phyloP scores from a whole-genome alignment of 2,329 filamentous ascomycete genomes.

The Exophiala xenobiotica region DNA sequence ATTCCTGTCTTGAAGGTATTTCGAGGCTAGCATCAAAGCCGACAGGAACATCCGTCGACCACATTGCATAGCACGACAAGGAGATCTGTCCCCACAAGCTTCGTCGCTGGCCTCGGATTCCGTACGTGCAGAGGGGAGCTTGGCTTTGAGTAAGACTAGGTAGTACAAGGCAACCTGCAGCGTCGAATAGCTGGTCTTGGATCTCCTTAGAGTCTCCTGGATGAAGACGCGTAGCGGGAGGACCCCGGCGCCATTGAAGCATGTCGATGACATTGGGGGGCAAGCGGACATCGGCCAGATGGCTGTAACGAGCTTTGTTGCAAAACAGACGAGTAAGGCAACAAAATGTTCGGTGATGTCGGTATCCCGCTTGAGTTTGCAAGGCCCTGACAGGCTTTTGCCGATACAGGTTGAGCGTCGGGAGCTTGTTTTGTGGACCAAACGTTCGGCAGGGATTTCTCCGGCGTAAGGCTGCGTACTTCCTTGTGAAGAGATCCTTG shows the following conservation, averaged over 20 bases:
- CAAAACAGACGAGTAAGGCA: slow-evolving; percentile 64
- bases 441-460: neutral
- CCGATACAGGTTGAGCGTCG: slow-evolving; percentile 12
- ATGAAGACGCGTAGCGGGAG: slow-evolving; percentile 93
- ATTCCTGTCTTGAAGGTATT: slow-evolving; percentile 96
- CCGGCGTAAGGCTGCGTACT: neutral
- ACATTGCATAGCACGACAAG: slow-evolving; percentile 76
- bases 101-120: slow-evolving; percentile 38
- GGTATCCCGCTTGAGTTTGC: slow-evolving; percentile 29
- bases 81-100: slow-evolving; percentile 36
- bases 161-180: slow-evolving; percentile 97
- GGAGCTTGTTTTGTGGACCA: neutral
- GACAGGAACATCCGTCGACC: slow-evolving; percentile 96
- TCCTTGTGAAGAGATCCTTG: neutral
- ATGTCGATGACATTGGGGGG: slow-evolving; percentile 68
- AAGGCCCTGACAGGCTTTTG: slow-evolving; percentile 12
- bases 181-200: slow-evolving; percentile 94
- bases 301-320: slow-evolving; percentile 92
- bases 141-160: slow-evolving; percentile 86
- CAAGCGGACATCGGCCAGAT: slow-evolving; percentile 93
- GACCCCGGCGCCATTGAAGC: slow-evolving; percentile 68
- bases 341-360: slow-evolving; percentile 31
- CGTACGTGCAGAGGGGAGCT: slow-evolving; percentile 76
- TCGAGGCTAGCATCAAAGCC: slow-evolving; percentile 91
- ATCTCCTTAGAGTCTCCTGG: slow-evolving; percentile 91